Evolutionary conservation across 345 rosid genomes (phyloP).

Genomic region (Draba incana): DNA sequence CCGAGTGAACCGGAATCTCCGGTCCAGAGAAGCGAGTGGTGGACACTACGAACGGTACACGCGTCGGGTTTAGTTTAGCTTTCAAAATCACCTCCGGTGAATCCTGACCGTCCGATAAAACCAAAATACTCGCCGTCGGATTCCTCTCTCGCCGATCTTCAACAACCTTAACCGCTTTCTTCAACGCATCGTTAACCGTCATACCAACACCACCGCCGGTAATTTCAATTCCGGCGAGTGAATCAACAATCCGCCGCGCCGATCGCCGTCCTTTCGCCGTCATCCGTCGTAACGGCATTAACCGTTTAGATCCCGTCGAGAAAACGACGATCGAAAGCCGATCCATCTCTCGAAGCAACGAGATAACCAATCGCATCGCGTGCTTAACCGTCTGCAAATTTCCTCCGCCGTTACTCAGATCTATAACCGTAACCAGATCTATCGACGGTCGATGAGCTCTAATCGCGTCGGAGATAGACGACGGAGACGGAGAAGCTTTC

Average conservation of each 20-base stretch:
- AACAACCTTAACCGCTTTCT: constrained; percentile 83
- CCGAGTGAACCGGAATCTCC: constrained; percentile 64
- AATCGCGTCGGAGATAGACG: constrained; percentile 31
- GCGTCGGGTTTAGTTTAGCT: constrained; percentile 33
- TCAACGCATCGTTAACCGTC: constrained; percentile 73
- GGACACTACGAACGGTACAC: constrained; percentile 46
- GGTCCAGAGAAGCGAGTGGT: constrained; percentile 61
- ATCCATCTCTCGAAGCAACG: constrained; percentile 63
- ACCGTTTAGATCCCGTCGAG: constrained; percentile 69
- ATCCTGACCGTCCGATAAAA: constrained; percentile 62
- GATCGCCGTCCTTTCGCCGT: constrained; percentile 70
- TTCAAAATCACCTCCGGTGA: constrained; percentile 43
- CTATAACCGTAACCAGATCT: constrained; percentile 77
- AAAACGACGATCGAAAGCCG: constrained; percentile 84
- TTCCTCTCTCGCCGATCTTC: constrained; percentile 86
- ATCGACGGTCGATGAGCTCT: constrained; percentile 58
- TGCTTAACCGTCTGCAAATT: constrained; percentile 63
- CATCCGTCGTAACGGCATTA: constrained; percentile 75
- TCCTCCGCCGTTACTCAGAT: constrained; percentile 54
- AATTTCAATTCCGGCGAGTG: constrained; percentile 45
- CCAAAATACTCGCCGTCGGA: constrained; percentile 59
- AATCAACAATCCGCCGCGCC: constrained; percentile 66
- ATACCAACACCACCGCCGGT: constrained; percentile 50
- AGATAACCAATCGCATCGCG: constrained; percentile 61
- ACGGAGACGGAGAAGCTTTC: constrained; percentile 54